Base-by-base conservation (phyloP, 2,329 filamentous ascomycete species). In the Trichoderma oligosporum region DNA sequence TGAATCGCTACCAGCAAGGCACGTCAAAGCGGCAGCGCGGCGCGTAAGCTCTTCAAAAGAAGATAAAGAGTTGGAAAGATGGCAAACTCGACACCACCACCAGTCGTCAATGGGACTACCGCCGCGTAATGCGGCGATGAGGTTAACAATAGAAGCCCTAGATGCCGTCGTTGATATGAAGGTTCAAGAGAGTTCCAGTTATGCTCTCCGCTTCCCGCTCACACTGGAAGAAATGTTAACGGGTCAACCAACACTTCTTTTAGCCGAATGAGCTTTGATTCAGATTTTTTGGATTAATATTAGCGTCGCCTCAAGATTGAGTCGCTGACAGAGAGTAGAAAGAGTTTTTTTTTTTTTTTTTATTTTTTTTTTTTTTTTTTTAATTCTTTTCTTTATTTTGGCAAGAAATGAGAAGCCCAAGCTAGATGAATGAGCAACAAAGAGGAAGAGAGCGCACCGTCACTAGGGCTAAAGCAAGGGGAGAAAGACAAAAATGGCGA, bases 391-490 rank as follows among this genome's bases (percentile, higher is more conserved):
- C n/a, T n/a, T n/a, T n/a, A n/a, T n/a, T n/a, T n/a, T n/a, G n/a
- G n/a, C n/a, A n/a, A 24, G 38, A 20, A 56, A 59, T 7, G 44
- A 45, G 41, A 55, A 45, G 49, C 42, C 38, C 49, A 35, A 49
- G 56, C 14, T 20, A 54, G 41, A 27, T 38, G 42, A 49, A 57
- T 44, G 42, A 54, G 47, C 47, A 46, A 58, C 47, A 42, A 42
- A 56, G 44, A 44, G 35, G 42, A 51, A 51, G n/a, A 42, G 52
- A 58, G 29, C n/a, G 57, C 39, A 31, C 45, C 29, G 46, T 59
- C 47, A 56, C 55, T 58, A 39, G 56, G 45, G 60, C 55, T 55
- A 42, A n/a, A 48, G 58, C 57, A 61, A 58, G 52, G 58, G 47
- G 46, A 48, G 52, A 45, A 41, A 24, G 52, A 57, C 57, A 60